Conservation (phyloP, 495 filamentous ascomycete species). For the Penicillium diatomitis region DNA sequence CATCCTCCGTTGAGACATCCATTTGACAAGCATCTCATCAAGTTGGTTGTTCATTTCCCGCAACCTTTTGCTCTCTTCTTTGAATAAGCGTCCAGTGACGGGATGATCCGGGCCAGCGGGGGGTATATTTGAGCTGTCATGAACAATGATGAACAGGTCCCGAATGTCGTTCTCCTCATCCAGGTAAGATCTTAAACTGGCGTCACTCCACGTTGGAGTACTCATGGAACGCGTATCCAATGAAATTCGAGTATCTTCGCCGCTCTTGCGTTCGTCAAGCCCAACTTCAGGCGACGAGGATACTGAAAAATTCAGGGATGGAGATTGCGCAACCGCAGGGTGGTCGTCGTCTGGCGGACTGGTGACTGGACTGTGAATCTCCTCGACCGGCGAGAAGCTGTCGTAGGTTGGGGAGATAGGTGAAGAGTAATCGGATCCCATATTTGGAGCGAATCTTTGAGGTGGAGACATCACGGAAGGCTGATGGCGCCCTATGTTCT, state of each 20-base stretch:
- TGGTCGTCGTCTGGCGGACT: conserved; percentile 57
- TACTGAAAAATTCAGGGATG: conserved; percentile 48
- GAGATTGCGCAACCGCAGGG: conserved; percentile 50
- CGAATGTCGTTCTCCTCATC: conserved; percentile 87
- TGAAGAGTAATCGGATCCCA: conserved; percentile 26
- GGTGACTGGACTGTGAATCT: conserved; percentile 19
- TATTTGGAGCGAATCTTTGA: conserved; percentile 31
- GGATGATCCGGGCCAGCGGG: conserved; percentile 76
- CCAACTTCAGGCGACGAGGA: conserved; percentile 59
- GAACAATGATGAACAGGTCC: conserved; percentile 82
- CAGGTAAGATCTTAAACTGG: conserved; percentile 75
- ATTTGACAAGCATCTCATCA: conserved; percentile 78
- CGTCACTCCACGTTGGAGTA: conserved; percentile 68
- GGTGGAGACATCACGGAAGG: conserved; percentile 27
- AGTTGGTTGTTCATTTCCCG: conserved; percentile 76
- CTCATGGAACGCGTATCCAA: conserved; percentile 30
- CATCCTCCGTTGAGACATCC: conserved; percentile 53
- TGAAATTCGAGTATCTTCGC: conserved; percentile 30
- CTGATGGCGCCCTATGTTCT: conserved; percentile 4
- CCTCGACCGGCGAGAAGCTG: conserved; percentile 47
- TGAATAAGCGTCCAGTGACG: conserved; percentile 69
- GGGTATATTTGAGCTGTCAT: conserved; percentile 74
- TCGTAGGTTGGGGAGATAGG: conserved; percentile 64
- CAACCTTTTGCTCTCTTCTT: conserved; percentile 71
- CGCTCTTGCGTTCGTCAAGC: conserved; percentile 19